Evolutionary conservation across 2,329 filamentous ascomycete genomes (phyloP).

Genomic region (Nemania sp.): DNA sequence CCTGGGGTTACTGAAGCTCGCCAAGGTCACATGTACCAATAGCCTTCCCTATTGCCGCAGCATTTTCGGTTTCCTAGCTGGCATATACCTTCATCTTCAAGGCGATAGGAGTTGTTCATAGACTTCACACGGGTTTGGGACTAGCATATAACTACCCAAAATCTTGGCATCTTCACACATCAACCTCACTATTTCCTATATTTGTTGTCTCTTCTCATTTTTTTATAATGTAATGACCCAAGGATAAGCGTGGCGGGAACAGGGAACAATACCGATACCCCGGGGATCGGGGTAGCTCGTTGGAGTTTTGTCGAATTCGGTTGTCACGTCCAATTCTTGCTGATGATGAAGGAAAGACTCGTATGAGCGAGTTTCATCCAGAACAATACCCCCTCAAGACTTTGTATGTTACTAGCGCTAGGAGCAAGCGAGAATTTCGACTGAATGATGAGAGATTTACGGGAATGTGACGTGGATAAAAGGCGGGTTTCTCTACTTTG

Average conservation of each 20-base stretch:
- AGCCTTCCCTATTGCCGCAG: constrained; percentile 34
- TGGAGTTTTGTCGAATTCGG: constrained; percentile 34
- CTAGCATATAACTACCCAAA: constrained; percentile 28
- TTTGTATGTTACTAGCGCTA: constrained; percentile 38
- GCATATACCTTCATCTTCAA: constrained; percentile 37
- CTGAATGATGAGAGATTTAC: constrained; percentile 18
- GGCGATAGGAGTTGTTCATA: constrained; percentile 34
- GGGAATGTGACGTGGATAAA: constrained; percentile 28
- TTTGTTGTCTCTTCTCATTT: constrained; percentile 26
- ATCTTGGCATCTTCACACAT: constrained; percentile 25
- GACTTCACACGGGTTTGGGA: constrained; percentile 21
- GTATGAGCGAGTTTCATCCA: constrained; percentile 15
- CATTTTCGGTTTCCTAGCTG: constrained; percentile 38
- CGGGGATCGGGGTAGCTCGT: constrained; percentile 37
- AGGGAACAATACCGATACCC: constrained; percentile 44
- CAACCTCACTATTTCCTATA: background rate
- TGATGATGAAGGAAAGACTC: constrained; percentile 17
- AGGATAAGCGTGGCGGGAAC: constrained; percentile 43
- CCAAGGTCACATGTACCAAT: constrained; percentile 43
- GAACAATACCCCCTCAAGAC: constrained; percentile 34
- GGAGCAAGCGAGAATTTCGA: constrained; percentile 31
- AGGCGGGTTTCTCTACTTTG: constrained; percentile 23
- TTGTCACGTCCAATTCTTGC: constrained; percentile 30
- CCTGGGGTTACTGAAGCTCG: constrained; percentile 7
- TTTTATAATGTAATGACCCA: constrained; percentile 48